A percentile compares a stretch with the other conserved stretches of the same genome.
Evolutionary conservation across 352 stramenopile genomes (phyloP).

Genomic region (Pythium monospermum): DNA sequence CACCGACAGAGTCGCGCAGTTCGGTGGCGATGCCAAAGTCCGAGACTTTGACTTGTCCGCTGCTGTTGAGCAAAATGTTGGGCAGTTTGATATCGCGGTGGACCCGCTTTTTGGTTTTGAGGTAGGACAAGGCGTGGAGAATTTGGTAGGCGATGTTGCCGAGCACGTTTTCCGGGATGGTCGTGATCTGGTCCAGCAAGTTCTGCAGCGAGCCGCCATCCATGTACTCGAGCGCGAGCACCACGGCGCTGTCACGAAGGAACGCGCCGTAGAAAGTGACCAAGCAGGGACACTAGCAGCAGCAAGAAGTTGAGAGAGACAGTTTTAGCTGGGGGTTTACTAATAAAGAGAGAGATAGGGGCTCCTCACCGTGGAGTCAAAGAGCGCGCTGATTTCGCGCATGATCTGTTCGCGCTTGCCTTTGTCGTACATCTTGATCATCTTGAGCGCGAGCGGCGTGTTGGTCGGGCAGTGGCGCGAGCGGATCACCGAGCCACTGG

Average conservation of each 20-base stretch:
- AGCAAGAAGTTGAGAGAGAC: no score
- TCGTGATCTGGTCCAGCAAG: conserved; percentile 75
- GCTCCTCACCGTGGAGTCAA: conserved; percentile 55
- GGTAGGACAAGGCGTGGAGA: conserved; percentile 90
- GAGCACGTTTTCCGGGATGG: conserved; percentile 84
- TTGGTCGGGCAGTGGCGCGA: conserved; percentile 65
- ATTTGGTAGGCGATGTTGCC: conserved; percentile 93
- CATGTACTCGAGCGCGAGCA: conserved; percentile 93
- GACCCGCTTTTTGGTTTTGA: conserved; percentile 90
- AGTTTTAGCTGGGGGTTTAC: neutral
- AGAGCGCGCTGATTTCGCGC: conserved; percentile 86
- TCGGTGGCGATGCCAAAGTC: conserved; percentile 95
- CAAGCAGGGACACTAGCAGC: conserved; percentile 56
- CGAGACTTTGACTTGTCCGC: conserved; percentile 93
- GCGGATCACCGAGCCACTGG: conserved; percentile 62
- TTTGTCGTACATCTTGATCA: conserved; percentile 89
- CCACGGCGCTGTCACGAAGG: conserved; percentile 83
- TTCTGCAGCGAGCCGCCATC: conserved; percentile 90
- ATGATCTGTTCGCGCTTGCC: conserved; percentile 84
- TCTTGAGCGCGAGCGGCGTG: conserved; percentile 80
- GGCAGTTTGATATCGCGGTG: conserved; percentile 97
- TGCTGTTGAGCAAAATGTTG: conserved; percentile 92
- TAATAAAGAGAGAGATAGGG: neutral
- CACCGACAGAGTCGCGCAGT: conserved; percentile 81
- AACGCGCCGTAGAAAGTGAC: conserved; percentile 91